Evolutionary conservation across 1,139 yeast genomes (phyloP).

Genomic region (Hansenula lynferdii): DNA sequence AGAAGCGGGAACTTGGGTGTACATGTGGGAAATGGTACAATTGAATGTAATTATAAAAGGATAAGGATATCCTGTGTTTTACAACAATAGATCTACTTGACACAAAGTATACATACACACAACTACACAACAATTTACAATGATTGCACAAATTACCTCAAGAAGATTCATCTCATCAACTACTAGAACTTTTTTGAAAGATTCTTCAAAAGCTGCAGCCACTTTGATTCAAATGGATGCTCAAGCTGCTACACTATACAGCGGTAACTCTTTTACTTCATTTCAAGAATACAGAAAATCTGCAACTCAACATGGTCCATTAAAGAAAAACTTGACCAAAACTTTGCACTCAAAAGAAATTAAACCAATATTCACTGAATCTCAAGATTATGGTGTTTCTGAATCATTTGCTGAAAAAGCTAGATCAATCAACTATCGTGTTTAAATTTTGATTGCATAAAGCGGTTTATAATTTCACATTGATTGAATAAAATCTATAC

Average conservation of each 20-base stretch:
- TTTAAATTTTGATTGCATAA: too few species aligned
- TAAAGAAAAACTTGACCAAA: conserved; percentile 15
- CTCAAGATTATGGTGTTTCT: conserved; percentile 19
- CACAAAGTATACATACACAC: background rate
- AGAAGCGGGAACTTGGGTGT: too few species aligned
- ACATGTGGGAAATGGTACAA: too few species aligned
- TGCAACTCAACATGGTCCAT: conserved; percentile 23
- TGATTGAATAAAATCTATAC: too few species aligned
- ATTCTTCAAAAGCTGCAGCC: conserved; percentile 18
- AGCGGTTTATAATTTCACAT: too few species aligned
- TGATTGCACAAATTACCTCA: background rate
- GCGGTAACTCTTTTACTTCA: conserved; percentile 22
- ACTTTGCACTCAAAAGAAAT: conserved; percentile 1
- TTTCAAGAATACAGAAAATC: conserved; percentile 23
- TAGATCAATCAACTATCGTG: conserved; percentile 19
- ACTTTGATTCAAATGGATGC: conserved; percentile 12
- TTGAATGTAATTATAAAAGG: too few species aligned
- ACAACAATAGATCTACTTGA: too few species aligned
- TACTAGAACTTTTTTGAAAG: conserved; percentile 3
- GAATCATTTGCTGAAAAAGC: conserved; percentile 18
- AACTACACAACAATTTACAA: background rate
- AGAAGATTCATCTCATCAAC: background rate
- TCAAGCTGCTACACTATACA: background rate
- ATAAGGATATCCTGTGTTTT: too few species aligned
- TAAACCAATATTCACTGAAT: conserved; percentile 15